Conservation (phyloP, 192 early-diverging fungal species). For the Dissophora ornata region DNA sequence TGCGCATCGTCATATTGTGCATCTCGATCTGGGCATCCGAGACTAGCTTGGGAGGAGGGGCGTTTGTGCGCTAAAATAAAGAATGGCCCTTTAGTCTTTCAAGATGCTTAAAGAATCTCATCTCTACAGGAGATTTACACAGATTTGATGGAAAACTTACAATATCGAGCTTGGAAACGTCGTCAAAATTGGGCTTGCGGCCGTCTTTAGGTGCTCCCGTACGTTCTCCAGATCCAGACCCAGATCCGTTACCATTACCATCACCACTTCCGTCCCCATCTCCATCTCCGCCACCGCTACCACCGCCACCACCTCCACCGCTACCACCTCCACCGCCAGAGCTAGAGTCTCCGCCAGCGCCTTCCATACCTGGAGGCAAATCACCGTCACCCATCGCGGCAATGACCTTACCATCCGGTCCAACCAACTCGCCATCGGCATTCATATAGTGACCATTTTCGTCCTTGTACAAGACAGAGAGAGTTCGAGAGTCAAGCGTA, state of each 20-base stretch:
- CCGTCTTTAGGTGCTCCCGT: conserved; percentile 58
- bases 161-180: conserved; percentile 62
- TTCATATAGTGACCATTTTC: conserved; percentile 53
- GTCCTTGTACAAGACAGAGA: conserved; percentile 68
- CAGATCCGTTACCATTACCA: conserved; percentile 58
- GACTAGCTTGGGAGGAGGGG: conserved; percentile 50
- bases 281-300: conserved; percentile 50
- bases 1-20: conserved; percentile 77
- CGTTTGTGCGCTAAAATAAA: conserved; percentile 39
- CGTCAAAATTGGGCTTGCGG: conserved; percentile 68
- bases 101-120: too few species aligned
- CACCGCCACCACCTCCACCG: conserved; percentile 48
- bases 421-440: conserved; percentile 26
- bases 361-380: conserved; percentile 30
- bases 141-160: conserved; percentile 49
- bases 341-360: conserved; percentile 31
- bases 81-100: neutral
- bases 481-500: conserved; percentile 59
- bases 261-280: conserved; percentile 58
- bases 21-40: conserved; percentile 64
- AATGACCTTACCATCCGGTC: conserved; percentile 19
- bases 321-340: conserved; percentile 39
- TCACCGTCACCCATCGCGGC: conserved; percentile 17
- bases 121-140: too few species aligned
- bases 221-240: conserved; percentile 57